Evolutionary conservation across 805 yeast genomes (phyloP).

Genomic region (Ogataea nonfermentans): DNA sequence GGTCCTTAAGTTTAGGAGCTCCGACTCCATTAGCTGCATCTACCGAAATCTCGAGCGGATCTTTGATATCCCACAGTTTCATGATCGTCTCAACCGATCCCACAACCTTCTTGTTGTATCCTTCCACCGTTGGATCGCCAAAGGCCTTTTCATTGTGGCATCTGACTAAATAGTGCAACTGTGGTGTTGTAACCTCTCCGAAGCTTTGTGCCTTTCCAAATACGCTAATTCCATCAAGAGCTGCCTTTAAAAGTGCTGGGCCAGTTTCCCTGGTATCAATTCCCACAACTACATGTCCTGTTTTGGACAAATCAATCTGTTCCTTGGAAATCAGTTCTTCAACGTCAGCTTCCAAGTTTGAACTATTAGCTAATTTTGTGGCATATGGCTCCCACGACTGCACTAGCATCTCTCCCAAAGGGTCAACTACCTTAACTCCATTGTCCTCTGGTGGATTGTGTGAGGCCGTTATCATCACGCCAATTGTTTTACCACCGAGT

Average conservation of each 20-base stretch:
- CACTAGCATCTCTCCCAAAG: slow-evolving; percentile 85
- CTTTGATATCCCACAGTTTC: slow-evolving; percentile 25
- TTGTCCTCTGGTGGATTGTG: slow-evolving; percentile 92
- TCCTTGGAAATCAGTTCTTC: slow-evolving; percentile 38
- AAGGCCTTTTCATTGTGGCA: slow-evolving; percentile 60
- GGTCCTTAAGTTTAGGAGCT: slow-evolving; percentile 61
- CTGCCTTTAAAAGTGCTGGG: slow-evolving; percentile 55
- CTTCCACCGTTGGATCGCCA: slow-evolving; percentile 62
- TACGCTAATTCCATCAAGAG: slow-evolving; percentile 58
- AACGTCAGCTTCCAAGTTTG: slow-evolving; percentile 40
- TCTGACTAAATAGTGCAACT: slow-evolving; percentile 83
- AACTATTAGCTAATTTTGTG: slow-evolving; percentile 73
- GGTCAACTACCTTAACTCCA: slow-evolving; percentile 93
- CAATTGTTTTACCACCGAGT: slow-evolving; percentile 67
- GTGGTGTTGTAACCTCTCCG: slow-evolving; percentile 88
- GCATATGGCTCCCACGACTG: slow-evolving; percentile 83
- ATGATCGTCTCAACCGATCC: slow-evolving; percentile 49
- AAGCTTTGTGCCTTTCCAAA: slow-evolving; percentile 52
- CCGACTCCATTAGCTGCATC: slow-evolving; percentile 99
- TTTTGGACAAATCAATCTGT: slow-evolving; percentile 42
- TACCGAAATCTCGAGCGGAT: slow-evolving; percentile 47
- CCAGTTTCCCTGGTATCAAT: slow-evolving; percentile 90
- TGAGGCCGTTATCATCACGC: slow-evolving; percentile 96
- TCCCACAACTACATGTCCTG: slow-evolving; percentile 62
- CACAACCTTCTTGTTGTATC: slow-evolving; percentile 67